A percentile compares a stretch with the other conserved stretches of the same genome.
These are phyloP conservation scores for Botryotinia calthae DNA, from an alignment of 2,329 filamentous ascomycete species.

Conservation along the genomic window DNA sequence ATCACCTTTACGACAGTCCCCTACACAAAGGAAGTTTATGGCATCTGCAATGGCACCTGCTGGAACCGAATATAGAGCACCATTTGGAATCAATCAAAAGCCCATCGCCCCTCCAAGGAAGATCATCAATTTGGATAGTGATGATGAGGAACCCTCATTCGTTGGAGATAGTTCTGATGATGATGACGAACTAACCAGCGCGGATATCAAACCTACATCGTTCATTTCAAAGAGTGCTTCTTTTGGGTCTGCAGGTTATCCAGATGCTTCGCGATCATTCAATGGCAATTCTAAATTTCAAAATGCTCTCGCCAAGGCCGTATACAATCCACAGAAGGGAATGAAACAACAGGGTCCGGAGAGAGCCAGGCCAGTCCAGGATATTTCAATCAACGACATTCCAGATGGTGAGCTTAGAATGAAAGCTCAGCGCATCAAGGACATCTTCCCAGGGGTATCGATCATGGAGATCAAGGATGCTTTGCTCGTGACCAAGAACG, in stretches of 20 bases:
- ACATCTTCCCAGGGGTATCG: slow-evolving; percentile 47
- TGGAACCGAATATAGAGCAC: slow-evolving; percentile 67
- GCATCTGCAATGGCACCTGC: slow-evolving; percentile 69
- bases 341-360: slow-evolving; percentile 41
- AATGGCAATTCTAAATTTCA: slow-evolving; percentile 45
- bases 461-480: slow-evolving; percentile 49
- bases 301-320: slow-evolving; percentile 27
- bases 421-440: slow-evolving; percentile 53
- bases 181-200: slow-evolving; percentile 50
- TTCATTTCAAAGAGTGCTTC: slow-evolving; percentile 47
- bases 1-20: slow-evolving; percentile 55
- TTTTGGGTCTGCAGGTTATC: slow-evolving; percentile 39
- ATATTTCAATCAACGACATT: slow-evolving; percentile 50
- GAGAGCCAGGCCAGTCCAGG: slow-evolving; percentile 46
- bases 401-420: slow-evolving; percentile 47
- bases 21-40: slow-evolving; percentile 39
- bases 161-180: slow-evolving; percentile 65
- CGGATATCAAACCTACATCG: slow-evolving; percentile 59
- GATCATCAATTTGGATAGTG: slow-evolving; percentile 51
- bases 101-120: slow-evolving; percentile 41
- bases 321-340: slow-evolving; percentile 26
- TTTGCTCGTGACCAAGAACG: slow-evolving; percentile 49
- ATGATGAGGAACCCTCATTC: slow-evolving; percentile 55
- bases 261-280: slow-evolving; percentile 35
- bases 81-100: slow-evolving; percentile 41